phyloP scores from a whole-genome alignment of 768 basidiomycete species.

The Pulveroboletus sp. region DNA sequence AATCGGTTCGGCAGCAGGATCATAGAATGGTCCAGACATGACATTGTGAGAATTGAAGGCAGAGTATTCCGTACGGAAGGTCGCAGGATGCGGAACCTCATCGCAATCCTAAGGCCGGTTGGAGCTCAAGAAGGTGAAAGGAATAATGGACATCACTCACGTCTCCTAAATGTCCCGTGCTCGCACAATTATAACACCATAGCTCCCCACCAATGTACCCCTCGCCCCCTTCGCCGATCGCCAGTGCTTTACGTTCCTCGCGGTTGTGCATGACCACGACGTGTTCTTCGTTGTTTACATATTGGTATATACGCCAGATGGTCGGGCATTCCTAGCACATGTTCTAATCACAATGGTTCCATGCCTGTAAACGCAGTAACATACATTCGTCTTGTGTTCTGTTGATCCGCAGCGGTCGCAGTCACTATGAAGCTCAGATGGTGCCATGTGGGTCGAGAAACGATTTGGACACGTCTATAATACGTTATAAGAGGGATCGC shows the following conservation, averaged over 20 bases:
- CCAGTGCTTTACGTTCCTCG: constrained; percentile 44
- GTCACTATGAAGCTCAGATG: constrained; percentile 36
- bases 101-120: constrained; percentile 53
- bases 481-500: not conserved
- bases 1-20: constrained; percentile 35
- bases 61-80: constrained; percentile 50
- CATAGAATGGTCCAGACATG: constrained; percentile 63
- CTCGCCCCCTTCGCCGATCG: constrained; percentile 69
- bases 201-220: constrained; percentile 69
- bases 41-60: constrained; percentile 66
- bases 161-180: constrained; percentile 72
- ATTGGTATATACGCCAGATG: constrained; percentile 77
- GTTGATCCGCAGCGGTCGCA: constrained; percentile 69
- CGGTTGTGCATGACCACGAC: constrained; percentile 42
- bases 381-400: constrained; percentile 61
- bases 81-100: constrained; percentile 38
- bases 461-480: constrained; percentile 71
- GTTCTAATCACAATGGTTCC: not conserved
- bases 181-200: constrained; percentile 83
- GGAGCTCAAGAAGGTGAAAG: not conserved
- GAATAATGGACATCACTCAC: constrained; percentile 40
- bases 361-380: constrained; percentile 16
- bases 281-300: constrained; percentile 55
- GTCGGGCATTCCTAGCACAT: constrained; percentile 71
- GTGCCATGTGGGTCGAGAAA: constrained; percentile 19